Conservation (phyloP, 192 early-diverging fungal species). For the Coemansia sp. region DNA sequence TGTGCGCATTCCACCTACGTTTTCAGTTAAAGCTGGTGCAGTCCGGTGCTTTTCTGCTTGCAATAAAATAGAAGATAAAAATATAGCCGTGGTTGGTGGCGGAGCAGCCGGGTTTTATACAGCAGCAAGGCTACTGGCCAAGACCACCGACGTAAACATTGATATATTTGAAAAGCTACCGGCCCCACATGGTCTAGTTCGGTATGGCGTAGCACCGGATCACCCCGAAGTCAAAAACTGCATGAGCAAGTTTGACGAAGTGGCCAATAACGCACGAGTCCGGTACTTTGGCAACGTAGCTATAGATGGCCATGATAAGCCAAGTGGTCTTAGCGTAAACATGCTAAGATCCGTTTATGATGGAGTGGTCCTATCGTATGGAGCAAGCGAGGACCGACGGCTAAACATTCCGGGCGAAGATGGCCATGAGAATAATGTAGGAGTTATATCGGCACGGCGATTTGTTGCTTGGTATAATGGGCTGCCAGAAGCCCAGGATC, state of each 20-base stretch:
- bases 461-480: slow-evolving; percentile 98
- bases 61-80: neutral
- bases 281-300: slow-evolving; percentile 79
- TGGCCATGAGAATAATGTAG: slow-evolving; percentile 13
- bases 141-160: slow-evolving; percentile 49
- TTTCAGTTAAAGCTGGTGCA: too few relatives aligned
- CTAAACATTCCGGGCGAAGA: slow-evolving; percentile 73
- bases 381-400: slow-evolving; percentile 69
- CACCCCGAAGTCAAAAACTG: slow-evolving; percentile 91
- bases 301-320: slow-evolving; percentile 54
- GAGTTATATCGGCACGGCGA: slow-evolving; percentile 71
- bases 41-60: neutral
- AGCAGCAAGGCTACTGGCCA: slow-evolving; percentile 71
- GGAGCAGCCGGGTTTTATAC: slow-evolving; percentile 92
- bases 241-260: slow-evolving; percentile 80
- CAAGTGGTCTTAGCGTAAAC: slow-evolving; percentile 11
- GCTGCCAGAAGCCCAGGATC: slow-evolving; percentile 61
- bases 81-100: slow-evolving; percentile 70
- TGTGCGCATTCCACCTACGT: too few relatives aligned
- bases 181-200: slow-evolving; percentile 84
- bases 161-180: slow-evolving; percentile 87
- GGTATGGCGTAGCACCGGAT: slow-evolving; percentile 94
- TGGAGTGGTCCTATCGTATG: slow-evolving; percentile 81
- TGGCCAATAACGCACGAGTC: slow-evolving; percentile 65
- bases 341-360: slow-evolving; percentile 66